Conservation (phyloP, 306 rosid genomes). For the Lathyrus aphaca region DNA sequence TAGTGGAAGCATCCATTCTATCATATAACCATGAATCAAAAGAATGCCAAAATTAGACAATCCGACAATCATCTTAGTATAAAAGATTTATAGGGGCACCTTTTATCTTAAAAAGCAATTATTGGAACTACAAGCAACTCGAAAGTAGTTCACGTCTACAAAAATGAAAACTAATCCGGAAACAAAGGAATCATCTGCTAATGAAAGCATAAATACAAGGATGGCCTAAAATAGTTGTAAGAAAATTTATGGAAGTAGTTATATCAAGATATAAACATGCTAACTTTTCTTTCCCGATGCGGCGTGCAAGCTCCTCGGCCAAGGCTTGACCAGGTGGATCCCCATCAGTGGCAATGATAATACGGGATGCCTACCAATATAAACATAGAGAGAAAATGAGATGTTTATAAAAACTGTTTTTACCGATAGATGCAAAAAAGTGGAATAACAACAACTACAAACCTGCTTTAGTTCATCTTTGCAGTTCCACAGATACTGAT, state of each 20-base stretch:
- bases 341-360: conserved; percentile 93
- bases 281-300: conserved; percentile 92
- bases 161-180: conserved; percentile 18
- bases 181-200: conserved; percentile 3
- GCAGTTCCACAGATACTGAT: conserved; percentile 96
- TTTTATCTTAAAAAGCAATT: conserved; percentile 26
- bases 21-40: conserved; percentile 26
- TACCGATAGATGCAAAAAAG: conserved; percentile 28
- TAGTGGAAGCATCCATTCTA: conserved; percentile 19
- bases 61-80: not conserved
- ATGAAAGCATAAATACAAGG: not conserved
- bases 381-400: conserved; percentile 25
- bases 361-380: conserved; percentile 76
- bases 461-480: conserved; percentile 77
- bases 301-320: conserved; percentile 99
- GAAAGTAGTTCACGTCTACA: conserved; percentile 12
- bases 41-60: conserved; percentile 15
- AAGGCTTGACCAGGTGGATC: conserved; percentile 96
- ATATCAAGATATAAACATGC: conserved; percentile 27
- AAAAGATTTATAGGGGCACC: conserved; percentile 4
- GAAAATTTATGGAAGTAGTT: conserved; percentile 18
- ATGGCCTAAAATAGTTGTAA: conserved; percentile 24
- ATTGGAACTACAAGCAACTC: conserved; percentile 11
- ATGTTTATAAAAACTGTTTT: conserved; percentile 17
- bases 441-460: conserved; percentile 28